Base-by-base conservation (phyloP, 2,329 filamentous ascomycete genomes). In the Ophiostoma ulmi region DNA sequence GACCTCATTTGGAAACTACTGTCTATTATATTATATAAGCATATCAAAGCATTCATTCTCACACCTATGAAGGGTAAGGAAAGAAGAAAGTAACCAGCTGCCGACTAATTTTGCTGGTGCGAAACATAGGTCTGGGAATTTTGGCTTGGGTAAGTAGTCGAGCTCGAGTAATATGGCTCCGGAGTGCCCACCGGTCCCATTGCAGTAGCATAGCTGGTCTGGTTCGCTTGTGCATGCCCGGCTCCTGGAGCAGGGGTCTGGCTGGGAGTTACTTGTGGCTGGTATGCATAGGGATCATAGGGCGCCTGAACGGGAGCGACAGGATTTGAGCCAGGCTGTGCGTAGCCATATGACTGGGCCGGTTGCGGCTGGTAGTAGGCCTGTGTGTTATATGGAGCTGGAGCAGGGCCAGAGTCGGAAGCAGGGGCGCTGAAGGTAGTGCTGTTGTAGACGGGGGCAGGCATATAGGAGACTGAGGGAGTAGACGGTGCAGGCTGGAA, bases 241-340 rank as follows among this genome's bases (percentile, higher is more conserved):
- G n/a, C n/a, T 14, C 14, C 31, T 5, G 61, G 44, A 11, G 64
- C 38, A 13, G 64, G 64, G 2, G 64, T 41, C 64, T 22, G 66
- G 44, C 44, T 70, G 61, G 66, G 67, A 35, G 55, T 48, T 26
- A 31, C n/a, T 26, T 67, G 65, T 20, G 41, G 55, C 41, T 70
- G 69, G n/a, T 55, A 39, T n/a, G 39, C 66, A 14, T 70, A 68
- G 8, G 63, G 65, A 10, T 22, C 10, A 22, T 67, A 67, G 22
- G 38, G 17, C 17, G 39, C 13, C 41, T 52, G 41, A 8, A 17
- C 61, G 20, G 61, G 26, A 3, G 5, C 11, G 58, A 39, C 58
- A 11, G 26, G n/a, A 13, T 14, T 39, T 22, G 39, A 14, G 22
- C 22, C 13, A 8, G 35, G 63, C 63, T 65, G 63, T 7, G 38